A percentile compares a stretch with the other conserved stretches of the same genome.
These are phyloP conservation scores for Parsonsia alboflavescens DNA, from an alignment of 257 asterid species.

Conservation along the genomic window DNA sequence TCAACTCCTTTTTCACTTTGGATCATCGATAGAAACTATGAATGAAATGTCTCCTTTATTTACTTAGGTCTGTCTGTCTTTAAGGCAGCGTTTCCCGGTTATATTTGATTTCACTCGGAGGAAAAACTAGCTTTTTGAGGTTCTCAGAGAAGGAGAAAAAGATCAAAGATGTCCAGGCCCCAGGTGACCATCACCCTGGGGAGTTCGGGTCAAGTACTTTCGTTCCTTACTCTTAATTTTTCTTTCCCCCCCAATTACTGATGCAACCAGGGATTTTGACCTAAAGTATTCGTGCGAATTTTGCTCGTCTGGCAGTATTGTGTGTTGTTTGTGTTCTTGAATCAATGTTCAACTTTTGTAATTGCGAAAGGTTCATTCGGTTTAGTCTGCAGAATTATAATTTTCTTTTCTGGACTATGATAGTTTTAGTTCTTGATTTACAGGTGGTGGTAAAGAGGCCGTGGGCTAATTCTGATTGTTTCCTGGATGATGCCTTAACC, in stretches of 20 bases:
- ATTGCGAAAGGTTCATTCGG: not conserved
- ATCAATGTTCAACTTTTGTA: not conserved
- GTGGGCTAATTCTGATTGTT: constrained; percentile 22
- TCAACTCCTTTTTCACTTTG: not conserved
- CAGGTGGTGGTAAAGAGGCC: constrained; percentile 58
- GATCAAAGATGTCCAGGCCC: constrained; percentile 38
- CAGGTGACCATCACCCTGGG: constrained; percentile 63
- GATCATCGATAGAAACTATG: not conserved
- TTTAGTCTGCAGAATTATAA: not conserved
- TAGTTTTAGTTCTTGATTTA: constrained; percentile 6
- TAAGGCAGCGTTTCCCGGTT: not conserved
- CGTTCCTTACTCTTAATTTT: not conserved
- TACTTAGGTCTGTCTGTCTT: not conserved
- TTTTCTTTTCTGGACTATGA: not conserved
- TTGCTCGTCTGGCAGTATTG: not conserved
- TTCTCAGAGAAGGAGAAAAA: not conserved
- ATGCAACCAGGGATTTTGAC: not conserved
- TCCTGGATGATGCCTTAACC: constrained; percentile 16
- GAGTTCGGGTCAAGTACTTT: constrained; percentile 58
- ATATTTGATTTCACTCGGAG: not conserved
- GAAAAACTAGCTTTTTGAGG: not conserved
- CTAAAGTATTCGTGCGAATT: not conserved
- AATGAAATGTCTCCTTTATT: not conserved
- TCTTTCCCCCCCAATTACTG: not conserved
- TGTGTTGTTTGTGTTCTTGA: not conserved